Conservation (phyloP, 2,329 filamentous ascomycete genomes). For the Mycosphaerella arachidis region DNA sequence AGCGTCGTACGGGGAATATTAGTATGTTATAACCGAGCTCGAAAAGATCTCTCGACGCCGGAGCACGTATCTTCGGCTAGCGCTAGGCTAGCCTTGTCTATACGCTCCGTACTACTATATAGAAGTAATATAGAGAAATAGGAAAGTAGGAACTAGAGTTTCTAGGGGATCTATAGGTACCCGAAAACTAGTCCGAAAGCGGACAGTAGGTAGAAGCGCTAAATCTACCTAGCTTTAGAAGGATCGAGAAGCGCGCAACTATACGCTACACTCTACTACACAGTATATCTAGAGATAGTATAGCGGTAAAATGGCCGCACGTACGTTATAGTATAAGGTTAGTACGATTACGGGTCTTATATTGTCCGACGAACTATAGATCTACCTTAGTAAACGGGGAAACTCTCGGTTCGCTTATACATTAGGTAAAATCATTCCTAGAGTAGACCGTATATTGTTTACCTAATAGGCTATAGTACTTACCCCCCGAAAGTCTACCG, state of each 20-base stretch:
- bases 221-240: background rate
- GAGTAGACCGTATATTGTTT: background rate
- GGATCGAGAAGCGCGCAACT: conserved; percentile 1
- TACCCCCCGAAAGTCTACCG: background rate
- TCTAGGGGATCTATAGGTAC: conserved; percentile 4
- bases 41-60: conserved; percentile 2
- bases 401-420: conserved; percentile 1
- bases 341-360: conserved; percentile 2
- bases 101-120: conserved; percentile 1
- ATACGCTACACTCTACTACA: conserved; percentile 1
- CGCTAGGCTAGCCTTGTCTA: conserved; percentile 3
- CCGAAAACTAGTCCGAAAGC: conserved; percentile 5
- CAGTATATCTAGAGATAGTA: background rate
- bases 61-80: conserved; percentile 4
- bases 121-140: background rate
- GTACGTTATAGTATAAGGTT: background rate
- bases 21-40: background rate
- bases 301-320: background rate
- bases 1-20: conserved; percentile 20
- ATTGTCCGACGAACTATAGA: conserved; percentile 1
- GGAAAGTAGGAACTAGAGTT: background rate
- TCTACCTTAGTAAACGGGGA: conserved; percentile 1
- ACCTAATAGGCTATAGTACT: conserved; percentile 3
- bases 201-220: conserved; percentile 2
- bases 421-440: background rate